phyloP scores from a whole-genome alignment of 2,329 filamentous ascomycete species.

The Fusarium cyanostomum region DNA sequence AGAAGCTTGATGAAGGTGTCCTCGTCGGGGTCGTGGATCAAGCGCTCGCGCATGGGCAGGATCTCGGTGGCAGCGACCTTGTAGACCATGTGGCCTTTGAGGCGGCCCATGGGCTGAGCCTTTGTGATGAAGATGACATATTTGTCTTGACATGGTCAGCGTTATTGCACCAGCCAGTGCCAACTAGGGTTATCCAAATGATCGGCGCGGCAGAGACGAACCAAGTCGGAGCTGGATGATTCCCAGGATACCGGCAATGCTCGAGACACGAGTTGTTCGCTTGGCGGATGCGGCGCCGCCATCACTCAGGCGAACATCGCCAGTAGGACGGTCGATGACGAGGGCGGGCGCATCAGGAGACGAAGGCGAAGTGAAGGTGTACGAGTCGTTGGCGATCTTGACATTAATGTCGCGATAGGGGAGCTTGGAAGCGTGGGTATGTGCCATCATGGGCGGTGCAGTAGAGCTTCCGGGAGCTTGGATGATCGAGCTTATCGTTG shows the following conservation, averaged over 20 bases:
- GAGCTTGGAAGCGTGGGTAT: conserved; percentile 52
- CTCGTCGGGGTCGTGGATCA: conserved; percentile 91
- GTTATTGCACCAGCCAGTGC: conserved; percentile 18
- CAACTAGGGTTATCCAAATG: conserved; percentile 13
- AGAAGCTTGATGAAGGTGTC: conserved; percentile 88
- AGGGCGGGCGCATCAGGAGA: conserved; percentile 88
- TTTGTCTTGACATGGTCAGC: conserved; percentile 69
- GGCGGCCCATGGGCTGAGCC: conserved; percentile 85
- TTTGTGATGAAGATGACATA: conserved; percentile 98
- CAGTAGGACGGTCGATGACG: conserved; percentile 89
- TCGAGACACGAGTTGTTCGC: conserved; percentile 78
- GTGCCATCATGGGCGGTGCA: conserved; percentile 47
- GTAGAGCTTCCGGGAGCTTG: conserved; percentile 24
- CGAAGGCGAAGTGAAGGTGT: conserved; percentile 96
- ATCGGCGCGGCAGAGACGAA: conserved; percentile 54
- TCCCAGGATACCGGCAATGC: conserved; percentile 93
- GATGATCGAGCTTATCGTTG: conserved; percentile 15
- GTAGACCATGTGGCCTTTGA: conserved; percentile 97
- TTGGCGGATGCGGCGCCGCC: conserved; percentile 78
- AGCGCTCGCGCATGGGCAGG: conserved; percentile 89
- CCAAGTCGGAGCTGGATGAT: conserved; percentile 93
- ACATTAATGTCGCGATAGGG: conserved; percentile 98
- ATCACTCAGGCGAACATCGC: conserved; percentile 87
- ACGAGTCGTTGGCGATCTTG: conserved; percentile 89
- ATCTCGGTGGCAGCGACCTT: conserved; percentile 92